Percentiles rank a stretch among this genome's conserved stretches.
Conservation (phyloP, 2,329 filamentous ascomycete genomes). For the Cercospora zeae-maydis region DNA sequence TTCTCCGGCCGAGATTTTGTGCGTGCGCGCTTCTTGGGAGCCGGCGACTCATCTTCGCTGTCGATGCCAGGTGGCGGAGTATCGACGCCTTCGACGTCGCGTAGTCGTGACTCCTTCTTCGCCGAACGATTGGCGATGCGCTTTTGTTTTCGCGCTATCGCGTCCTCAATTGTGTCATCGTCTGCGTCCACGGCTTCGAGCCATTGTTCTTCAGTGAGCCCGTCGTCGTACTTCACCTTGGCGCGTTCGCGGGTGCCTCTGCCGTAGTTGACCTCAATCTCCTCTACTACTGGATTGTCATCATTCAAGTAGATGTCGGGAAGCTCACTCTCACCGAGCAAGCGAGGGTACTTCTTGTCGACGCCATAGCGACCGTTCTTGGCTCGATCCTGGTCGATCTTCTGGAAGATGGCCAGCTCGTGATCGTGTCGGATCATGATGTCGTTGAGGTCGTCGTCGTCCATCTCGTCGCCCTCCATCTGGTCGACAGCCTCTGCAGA, state of each 20-base stretch:
- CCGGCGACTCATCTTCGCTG: conserved; percentile 68
- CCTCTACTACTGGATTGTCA: conserved; percentile 74
- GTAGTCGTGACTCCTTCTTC: conserved; percentile 54
- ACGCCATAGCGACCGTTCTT: conserved; percentile 69
- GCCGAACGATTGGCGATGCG: conserved; percentile 73
- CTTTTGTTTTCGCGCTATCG: conserved; percentile 83
- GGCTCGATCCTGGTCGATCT: conserved; percentile 72
- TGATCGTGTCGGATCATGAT: conserved; percentile 85
- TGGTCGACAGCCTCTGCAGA: conserved; percentile 64
- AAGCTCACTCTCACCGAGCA: conserved; percentile 82
- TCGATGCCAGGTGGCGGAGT: conserved; percentile 77
- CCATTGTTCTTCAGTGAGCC: conserved; percentile 98
- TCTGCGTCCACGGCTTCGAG: conserved; percentile 96
- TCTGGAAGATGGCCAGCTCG: conserved; percentile 73
- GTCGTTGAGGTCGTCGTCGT: conserved; percentile 94
- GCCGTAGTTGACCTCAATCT: conserved; percentile 72
- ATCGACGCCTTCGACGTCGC: conserved; percentile 52
- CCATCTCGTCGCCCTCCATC: conserved; percentile 93
- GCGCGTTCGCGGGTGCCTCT: conserved; percentile 94
- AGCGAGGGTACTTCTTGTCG: conserved; percentile 65
- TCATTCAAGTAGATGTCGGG: conserved; percentile 93
- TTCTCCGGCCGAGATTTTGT: conserved; percentile 73
- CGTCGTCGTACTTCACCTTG: conserved; percentile 92
- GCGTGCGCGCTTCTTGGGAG: conserved; percentile 73
- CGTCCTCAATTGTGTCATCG: conserved; percentile 89